Base-by-base conservation (phyloP, 768 basidiomycete genomes). In the Naganishia randhawae region DNA sequence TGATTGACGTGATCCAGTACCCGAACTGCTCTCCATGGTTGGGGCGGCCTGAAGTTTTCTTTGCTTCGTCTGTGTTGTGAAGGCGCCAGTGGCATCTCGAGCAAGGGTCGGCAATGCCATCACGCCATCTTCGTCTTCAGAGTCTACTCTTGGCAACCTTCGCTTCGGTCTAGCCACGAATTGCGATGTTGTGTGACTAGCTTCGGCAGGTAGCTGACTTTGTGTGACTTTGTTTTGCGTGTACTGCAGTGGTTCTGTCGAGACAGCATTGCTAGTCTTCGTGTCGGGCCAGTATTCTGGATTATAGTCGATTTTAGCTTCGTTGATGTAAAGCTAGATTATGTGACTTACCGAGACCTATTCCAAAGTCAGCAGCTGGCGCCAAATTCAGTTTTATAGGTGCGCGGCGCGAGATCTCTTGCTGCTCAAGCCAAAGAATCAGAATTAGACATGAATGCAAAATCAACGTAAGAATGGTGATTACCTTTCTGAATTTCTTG, bases 401-500 rank as follows among this genome's bases (percentile, higher is more conserved):
- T 39, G 37, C n/a, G 25, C 51, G 52, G 17, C 63, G 39, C 11
- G 63, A 29, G 42, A 69, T 53, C 14, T 37, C 41, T 65, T 65
- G 69, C 63, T 69, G 31, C n/a, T 37, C 11, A 35, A 48, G 32
- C 11, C 13, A 27, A 17, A 55, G 29, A 9, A 25, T n/a, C 19
- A 16, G 3, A 32, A 17, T 67, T 16, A 61, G 32, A 50, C 8
- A 25, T 13, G 25, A 50, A 16, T 3, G 32, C 4, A 29, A 27
- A 37, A n/a, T 4, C 14, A n/a, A 17, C 41, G n/a, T n/a, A 16
- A 37, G 17, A n/a, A 13, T 29, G 0, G 13, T 19, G 68, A 73
- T 57, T 19, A 77, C 78, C 78, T 79, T 79, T 62, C 75, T 77
- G 69, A 79, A 79, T 72, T 79, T 79, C 64, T 79, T 79, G 71